Evolutionary conservation across 2,329 filamentous ascomycete genomes (phyloP), one percentile per base, ranked within the genome.

Genomic region (Paracamarosporium sp.): DNA sequence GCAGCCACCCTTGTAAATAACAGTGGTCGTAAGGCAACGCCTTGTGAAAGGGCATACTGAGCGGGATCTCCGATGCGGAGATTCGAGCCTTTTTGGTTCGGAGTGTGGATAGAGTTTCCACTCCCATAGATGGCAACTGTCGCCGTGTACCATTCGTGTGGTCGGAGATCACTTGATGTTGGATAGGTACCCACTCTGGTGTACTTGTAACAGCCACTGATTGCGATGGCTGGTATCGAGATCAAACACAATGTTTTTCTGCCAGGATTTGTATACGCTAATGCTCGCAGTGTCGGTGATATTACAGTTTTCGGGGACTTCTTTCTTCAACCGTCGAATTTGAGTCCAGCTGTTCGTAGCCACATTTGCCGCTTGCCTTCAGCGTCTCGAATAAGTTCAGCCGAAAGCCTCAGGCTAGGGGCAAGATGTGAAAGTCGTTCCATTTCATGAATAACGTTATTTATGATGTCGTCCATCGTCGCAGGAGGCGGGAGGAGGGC

Each of bases 311-410:
- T 12, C 12, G 9, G 11, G n/a, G 20, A 36, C 28, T 8, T 45
- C 31, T 24, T 58, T 27, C 6, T 55, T 75, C 76, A 80, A 20
- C 67, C 59, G 35, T 73, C 71, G 36, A 75, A 74, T 48, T 75
- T 76, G 17, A 76, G 65, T 47, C 77, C 77, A 52, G 78, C 73
- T 28, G 74, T 76, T 13, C 75, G 71, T 17, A 78, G 78, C 76
- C 87, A 87, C 60, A 85, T 82, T 68, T 89, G 87, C 64, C 91
- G 82, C 64, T 90, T 85, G 66, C 88, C 85, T 73, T 81, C 91
- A 7, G 91, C 91, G 73, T 94, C 91, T 56, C 89, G 87, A 70
- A 94, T 86, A 59, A 94, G 92, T 70, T 94, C 91, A 22, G 89
- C 88, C n/a, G 89, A 88, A 48, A 94, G 80, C 63, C 84, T 86